These are phyloP conservation scores for Wallacemonas sp. DNA, from an alignment of 208 protist species.

Conservation along the genomic window DNA sequence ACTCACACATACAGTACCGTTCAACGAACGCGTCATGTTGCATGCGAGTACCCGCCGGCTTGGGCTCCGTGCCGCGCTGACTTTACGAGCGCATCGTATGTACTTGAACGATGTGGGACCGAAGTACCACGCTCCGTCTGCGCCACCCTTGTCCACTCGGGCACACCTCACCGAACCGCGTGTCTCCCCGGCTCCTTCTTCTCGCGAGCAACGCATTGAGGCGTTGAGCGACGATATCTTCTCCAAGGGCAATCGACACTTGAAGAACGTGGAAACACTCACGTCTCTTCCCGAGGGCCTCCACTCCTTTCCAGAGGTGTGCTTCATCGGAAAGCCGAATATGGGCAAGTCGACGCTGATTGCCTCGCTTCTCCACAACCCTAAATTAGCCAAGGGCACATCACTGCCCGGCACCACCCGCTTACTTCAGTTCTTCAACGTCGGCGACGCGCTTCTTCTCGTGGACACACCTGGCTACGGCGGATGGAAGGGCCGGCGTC, in stretches of 20 bases:
- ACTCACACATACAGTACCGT: too few species aligned
- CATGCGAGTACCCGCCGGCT: too few species aligned
- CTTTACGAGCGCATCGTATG: too few species aligned
- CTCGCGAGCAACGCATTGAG: conserved; percentile 39
- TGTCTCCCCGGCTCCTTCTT: conserved; percentile 3
- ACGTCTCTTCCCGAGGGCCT: conserved; percentile 82
- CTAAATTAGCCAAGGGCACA: conserved; percentile 52
- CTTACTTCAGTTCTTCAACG: conserved; percentile 89
- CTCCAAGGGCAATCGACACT: conserved; percentile 71
- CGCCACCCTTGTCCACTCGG: too few species aligned
- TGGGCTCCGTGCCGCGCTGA: too few species aligned
- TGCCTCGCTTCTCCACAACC: conserved; percentile 79
- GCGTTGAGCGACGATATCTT: conserved; percentile 80
- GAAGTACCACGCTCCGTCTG: too few species aligned
- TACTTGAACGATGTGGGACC: too few species aligned
- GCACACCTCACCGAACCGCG: too few species aligned
- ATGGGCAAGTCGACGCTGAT: conserved; percentile 88
- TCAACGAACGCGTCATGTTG: too few species aligned
- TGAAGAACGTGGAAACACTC: conserved; percentile 82
- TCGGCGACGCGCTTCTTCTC: conserved; percentile 82
- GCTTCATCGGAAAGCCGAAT: conserved; percentile 89
- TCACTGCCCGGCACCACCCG: conserved; percentile 62
- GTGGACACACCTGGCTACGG: conserved; percentile 91
- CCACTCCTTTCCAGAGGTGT: conserved; percentile 88
- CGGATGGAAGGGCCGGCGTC: conserved; percentile 59